Evolutionary conservation across 176 grass and related monocot species (phyloP), one percentile per base, ranked within the genome.

Genomic region (Ampelocalamus luodianensis): DNA sequence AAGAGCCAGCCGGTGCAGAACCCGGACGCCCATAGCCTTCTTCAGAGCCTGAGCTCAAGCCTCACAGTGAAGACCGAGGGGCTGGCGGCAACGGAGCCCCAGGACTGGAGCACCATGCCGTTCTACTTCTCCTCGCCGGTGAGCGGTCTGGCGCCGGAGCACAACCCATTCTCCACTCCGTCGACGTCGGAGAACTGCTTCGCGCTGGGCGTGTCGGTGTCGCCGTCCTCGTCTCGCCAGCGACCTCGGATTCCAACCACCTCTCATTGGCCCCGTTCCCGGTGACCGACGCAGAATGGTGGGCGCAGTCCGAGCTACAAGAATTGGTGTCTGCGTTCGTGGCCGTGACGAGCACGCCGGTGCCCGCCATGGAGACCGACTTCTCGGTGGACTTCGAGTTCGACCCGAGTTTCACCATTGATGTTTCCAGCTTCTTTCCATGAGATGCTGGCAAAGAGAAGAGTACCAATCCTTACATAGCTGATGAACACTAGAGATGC

Each of bases 181-280:
- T 82, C 79, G 7, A 76, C 87, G 61, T 58, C 62, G 26, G 84
- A 87, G 9, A 84, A 81, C 61, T 69, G 79, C 1, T 69, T 83
- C 51, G 51, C 1, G 14, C 69, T 49, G 23, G 56, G 68, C 49
- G 43, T 65, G 73, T 82, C 72, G 5, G 5, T 68, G 69, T 81
- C 83, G 40, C 72, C 86, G 63, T 84, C 91, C 76, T 92, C 1
- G 68, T 72, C 62, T 92, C 87, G 10, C 89, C 89, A 12, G 81
- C 87, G 23, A 96, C 89, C 45, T 93, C 89, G 44, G 91, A 83
- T 45, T 90, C 89, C 8, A 91, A 87, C 77, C 45, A 74, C 56
- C 4, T 32, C 76, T 64, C 43, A 22, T 23, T 58, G 1, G 49
- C 38, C 26, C 74, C 80, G 59, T 88, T 85, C 63, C 53, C 44